Percentiles rank a stretch among this genome's conserved stretches.
These are phyloP conservation scores for Podosphaera fusca DNA, from an alignment of 2,329 filamentous ascomycete genomes.

Conservation along the genomic window DNA sequence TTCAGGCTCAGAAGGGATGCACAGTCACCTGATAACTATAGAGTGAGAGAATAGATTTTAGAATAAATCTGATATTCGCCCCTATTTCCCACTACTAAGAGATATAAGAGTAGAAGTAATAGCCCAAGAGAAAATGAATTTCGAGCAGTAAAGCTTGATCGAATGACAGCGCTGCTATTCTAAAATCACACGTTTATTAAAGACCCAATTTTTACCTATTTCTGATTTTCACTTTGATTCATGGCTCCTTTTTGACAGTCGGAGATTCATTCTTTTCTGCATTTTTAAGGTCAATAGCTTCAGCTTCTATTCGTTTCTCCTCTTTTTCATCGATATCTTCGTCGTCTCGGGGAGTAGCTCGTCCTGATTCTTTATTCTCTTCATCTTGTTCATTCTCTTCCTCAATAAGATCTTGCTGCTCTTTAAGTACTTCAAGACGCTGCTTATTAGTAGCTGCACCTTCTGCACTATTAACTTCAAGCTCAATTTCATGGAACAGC, in stretches of 20 bases:
- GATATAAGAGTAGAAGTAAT: too few species aligned
- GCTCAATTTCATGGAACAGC: conserved; percentile 96
- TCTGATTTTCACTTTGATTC: background rate
- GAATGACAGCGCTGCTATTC: too few species aligned
- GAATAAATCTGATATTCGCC: too few species aligned
- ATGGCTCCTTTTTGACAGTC: background rate
- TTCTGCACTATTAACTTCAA: conserved; percentile 91
- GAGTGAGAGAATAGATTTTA: too few species aligned
- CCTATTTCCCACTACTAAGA: too few species aligned
- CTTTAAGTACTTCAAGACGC: conserved; percentile 89
- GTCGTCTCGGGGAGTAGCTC: conserved; percentile 57
- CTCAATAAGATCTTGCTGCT: conserved; percentile 93
- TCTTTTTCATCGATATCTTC: conserved; percentile 94
- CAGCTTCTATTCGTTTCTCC: conserved; percentile 34
- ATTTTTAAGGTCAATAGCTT: conserved; percentile 22
- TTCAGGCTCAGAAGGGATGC: too few species aligned
- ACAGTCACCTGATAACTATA: too few species aligned
- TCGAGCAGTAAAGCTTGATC: too few species aligned
- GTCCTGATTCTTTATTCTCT: conserved; percentile 51
- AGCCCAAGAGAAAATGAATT: too few species aligned
- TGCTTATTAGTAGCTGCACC: conserved; percentile 97
- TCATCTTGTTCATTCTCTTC: conserved; percentile 89
- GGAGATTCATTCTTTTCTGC: conserved; percentile 21
- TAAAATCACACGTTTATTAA: background rate
- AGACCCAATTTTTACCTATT: background rate